Evolutionary conservation across 2,329 filamentous ascomycete genomes (phyloP).

Genomic region (Diplodia corticola): DNA sequence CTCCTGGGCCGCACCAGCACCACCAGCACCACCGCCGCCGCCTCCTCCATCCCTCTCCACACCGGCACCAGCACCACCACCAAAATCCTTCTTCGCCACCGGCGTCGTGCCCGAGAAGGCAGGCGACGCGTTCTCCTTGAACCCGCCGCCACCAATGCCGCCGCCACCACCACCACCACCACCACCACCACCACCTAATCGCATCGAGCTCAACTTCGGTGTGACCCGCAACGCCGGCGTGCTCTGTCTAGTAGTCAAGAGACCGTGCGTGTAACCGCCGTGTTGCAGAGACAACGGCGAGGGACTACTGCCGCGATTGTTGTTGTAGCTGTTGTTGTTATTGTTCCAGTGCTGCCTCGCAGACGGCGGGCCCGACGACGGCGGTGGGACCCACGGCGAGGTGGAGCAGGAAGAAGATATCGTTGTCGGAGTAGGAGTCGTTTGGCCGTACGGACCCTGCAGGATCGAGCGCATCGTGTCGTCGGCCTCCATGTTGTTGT

Average conservation of each 20-base stretch:
- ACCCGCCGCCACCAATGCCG: too few species aligned
- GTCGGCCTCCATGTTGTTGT: slow-evolving; percentile 18
- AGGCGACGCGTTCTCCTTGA: slow-evolving; percentile 22
- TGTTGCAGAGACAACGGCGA: not conserved
- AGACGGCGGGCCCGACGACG: not conserved
- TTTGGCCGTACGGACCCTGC: slow-evolving; percentile 17
- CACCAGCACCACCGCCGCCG: slow-evolving; percentile 26
- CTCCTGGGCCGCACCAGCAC: slow-evolving; percentile 23
- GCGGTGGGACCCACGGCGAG: not conserved
- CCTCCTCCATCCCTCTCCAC: slow-evolving; percentile 14
- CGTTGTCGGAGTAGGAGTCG: not conserved
- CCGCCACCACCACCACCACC: too few species aligned
- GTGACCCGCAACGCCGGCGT: slow-evolving; percentile 4
- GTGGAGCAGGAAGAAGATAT: not conserved
- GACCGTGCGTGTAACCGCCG: not conserved
- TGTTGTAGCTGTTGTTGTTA: too few species aligned
- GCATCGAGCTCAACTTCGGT: not conserved
- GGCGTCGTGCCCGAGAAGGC: slow-evolving; percentile 28
- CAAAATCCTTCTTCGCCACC: slow-evolving; percentile 25
- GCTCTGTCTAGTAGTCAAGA: slow-evolving; percentile 25
- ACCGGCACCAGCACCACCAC: slow-evolving; percentile 27
- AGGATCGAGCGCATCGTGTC: slow-evolving; percentile 24
- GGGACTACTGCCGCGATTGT: too few species aligned
- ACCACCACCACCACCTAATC: not conserved
- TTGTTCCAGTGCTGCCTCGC: not conserved